phyloP scores from a whole-genome alignment of 2,329 filamentous ascomycete species.

The Colletotrichum sp. region DNA sequence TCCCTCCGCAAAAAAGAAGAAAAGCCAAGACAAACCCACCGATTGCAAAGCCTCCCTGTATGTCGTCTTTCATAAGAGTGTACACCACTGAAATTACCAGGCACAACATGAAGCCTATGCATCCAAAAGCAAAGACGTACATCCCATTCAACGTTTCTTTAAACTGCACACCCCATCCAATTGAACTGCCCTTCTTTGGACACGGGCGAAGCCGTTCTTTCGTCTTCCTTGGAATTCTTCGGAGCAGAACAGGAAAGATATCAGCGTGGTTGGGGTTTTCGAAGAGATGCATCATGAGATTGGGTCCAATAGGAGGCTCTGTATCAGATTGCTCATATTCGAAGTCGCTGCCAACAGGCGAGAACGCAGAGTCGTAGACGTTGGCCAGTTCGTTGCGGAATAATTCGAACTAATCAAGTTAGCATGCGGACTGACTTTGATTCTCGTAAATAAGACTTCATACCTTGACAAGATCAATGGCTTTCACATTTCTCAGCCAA shows the following conservation, averaged over 20 bases:
- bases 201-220: neutral
- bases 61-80: neutral
- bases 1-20: neutral
- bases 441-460: neutral
- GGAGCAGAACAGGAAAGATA: neutral
- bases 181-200: neutral
- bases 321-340: neutral
- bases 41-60: neutral
- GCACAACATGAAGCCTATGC: neutral
- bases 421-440: neutral
- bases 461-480: neutral
- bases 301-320: neutral
- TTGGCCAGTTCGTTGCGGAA: neutral
- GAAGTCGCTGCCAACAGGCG: neutral
- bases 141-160: neutral
- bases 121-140: neutral
- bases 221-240: neutral
- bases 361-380: neutral
- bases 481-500: neutral
- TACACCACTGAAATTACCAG: neutral
- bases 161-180: neutral
- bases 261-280: neutral
- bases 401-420: neutral
- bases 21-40: neutral
- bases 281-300: neutral